Evolutionary conservation across 169 alveolate genomes (phyloP).

Genomic region (Sarcocystis neurona): DNA sequence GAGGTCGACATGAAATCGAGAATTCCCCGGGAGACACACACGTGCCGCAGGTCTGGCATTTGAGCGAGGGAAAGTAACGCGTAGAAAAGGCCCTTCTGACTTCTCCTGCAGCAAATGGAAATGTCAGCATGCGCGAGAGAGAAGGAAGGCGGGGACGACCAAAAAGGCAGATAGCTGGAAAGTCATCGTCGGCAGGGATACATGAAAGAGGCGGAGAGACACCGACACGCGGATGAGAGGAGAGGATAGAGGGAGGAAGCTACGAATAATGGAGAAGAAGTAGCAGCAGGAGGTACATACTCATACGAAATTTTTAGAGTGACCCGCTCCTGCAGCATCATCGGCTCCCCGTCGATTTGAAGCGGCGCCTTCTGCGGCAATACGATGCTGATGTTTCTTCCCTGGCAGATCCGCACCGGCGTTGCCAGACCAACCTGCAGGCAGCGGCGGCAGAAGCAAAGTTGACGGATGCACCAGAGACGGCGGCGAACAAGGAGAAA

Average conservation of each 20-base stretch:
- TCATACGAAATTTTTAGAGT: slow-evolving; percentile 35
- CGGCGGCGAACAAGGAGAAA: too few species aligned
- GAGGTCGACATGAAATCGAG: too few species aligned
- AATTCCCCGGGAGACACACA: too few species aligned
- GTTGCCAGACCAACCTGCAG: slow-evolving; percentile 74
- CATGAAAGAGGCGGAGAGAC: not conserved
- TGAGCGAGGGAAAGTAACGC: too few species aligned
- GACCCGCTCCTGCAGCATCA: slow-evolving; percentile 49
- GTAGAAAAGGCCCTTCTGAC: too few species aligned
- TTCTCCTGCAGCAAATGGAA: too few species aligned
- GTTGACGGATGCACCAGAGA: too few species aligned
- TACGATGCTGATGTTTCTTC: slow-evolving; percentile 62
- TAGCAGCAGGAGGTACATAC: not conserved
- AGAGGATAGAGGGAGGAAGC: not conserved
- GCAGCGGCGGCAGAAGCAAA: too few species aligned
- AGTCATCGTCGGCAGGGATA: not conserved
- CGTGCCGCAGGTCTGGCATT: too few species aligned
- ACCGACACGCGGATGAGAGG: not conserved
- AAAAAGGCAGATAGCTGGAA: not conserved
- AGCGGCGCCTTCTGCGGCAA: slow-evolving; percentile 68
- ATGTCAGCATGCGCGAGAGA: too few species aligned
- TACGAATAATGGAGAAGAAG: not conserved
- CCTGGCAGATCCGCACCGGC: slow-evolving; percentile 72
- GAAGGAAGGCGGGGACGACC: too few species aligned
- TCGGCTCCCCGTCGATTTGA: slow-evolving; percentile 75